Conservation (phyloP, 371 early-diverging fungal species). For the Circinella minor region DNA sequence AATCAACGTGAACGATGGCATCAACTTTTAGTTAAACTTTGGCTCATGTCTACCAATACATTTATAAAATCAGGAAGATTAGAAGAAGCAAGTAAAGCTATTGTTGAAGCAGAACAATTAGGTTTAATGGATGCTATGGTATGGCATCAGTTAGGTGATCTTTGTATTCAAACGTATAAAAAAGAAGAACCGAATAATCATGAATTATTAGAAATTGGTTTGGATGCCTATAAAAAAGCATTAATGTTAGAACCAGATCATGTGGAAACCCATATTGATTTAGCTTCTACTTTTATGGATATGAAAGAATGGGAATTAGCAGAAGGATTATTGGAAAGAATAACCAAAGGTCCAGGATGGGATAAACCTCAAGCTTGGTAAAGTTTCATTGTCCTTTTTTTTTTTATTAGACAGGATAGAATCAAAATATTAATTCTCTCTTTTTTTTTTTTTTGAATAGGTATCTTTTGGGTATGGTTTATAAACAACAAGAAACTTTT, state of each 20-base stretch:
- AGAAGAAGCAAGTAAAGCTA: constrained; percentile 65
- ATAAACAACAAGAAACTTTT: constrained; percentile 28
- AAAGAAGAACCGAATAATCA: neutral
- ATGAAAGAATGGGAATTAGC: constrained; percentile 33
- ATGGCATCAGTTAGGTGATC: constrained; percentile 61
- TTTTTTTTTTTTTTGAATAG: constrained; percentile 45
- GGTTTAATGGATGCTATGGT: constrained; percentile 54
- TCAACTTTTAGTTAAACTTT: constrained; percentile 29
- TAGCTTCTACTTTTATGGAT: constrained; percentile 29
- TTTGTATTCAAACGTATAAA: constrained; percentile 24
- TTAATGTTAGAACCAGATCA: constrained; percentile 45
- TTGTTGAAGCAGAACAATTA: constrained; percentile 64
- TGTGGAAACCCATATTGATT: constrained; percentile 23
- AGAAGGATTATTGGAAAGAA: constrained; percentile 33
- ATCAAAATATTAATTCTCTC: no score
- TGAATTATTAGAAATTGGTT: constrained; percentile 37
- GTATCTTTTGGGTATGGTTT: constrained; percentile 29
- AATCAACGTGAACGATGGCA: constrained; percentile 32
- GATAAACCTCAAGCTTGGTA: constrained; percentile 43
- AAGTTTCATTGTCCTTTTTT: neutral
- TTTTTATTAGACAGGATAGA: neutral
- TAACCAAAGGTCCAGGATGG: constrained; percentile 38
- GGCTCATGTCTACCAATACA: constrained; percentile 65
- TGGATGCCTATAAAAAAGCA: constrained; percentile 52
- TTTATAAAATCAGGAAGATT: constrained; percentile 58